These are phyloP conservation scores for Mortierella sp. DNA, from an alignment of 371 early-diverging fungal species.

Conservation along the genomic window DNA sequence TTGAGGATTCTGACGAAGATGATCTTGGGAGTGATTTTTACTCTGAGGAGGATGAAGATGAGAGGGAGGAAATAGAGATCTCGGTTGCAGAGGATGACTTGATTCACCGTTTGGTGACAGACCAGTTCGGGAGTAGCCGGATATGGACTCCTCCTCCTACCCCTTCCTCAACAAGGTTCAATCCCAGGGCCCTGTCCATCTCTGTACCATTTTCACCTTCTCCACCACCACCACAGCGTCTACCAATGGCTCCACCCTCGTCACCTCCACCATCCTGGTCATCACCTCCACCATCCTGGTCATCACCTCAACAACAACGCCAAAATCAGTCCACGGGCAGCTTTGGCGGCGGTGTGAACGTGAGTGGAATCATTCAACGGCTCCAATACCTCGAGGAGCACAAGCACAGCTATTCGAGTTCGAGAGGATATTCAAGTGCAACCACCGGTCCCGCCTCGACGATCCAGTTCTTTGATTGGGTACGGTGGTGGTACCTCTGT, in stretches of 20 bases:
- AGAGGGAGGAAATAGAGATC: slow-evolving; percentile 20
- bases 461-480: neutral
- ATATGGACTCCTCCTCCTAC: neutral
- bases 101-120: slow-evolving; percentile 19
- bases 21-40: slow-evolving; percentile 17
- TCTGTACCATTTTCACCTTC: too few relatives aligned
- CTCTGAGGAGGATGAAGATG: neutral
- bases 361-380: slow-evolving; percentile 1
- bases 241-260: neutral
- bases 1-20: slow-evolving; percentile 3
- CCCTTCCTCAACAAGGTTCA: neutral
- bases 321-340: neutral
- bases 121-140: neutral
- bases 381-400: neutral
- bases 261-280: neutral
- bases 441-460: neutral
- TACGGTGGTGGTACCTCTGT: neutral
- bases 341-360: neutral
- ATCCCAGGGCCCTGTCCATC: neutral
- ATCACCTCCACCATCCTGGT: neutral
- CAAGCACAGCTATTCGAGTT: neutral
- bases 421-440: neutral
- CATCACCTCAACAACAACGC: neutral
- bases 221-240: neutral
- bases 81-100: slow-evolving; percentile 34